Percentiles rank a stretch among this genome's conserved stretches.
phyloP scores from a whole-genome alignment of 129 eudicot species.

The Artemisia argyi region DNA sequence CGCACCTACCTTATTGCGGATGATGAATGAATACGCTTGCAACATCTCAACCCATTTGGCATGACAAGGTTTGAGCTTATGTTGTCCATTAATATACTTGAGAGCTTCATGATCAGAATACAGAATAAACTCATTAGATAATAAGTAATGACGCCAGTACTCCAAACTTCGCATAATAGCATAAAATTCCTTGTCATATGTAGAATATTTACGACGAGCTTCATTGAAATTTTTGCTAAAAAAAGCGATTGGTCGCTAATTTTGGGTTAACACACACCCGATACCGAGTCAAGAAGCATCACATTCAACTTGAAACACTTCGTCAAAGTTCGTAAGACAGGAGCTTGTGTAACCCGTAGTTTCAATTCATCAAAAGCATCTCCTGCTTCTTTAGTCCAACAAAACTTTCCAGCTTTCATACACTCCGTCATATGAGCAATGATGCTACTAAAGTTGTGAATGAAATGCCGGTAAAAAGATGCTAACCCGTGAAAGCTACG shows the following conservation, averaged over 20 bases:
- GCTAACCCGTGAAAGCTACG: too few relatives aligned
- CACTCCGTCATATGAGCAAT: too few relatives aligned
- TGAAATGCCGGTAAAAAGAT: not conserved
- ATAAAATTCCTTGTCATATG: not conserved
- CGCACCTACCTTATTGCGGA: not conserved
- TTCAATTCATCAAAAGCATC: not conserved
- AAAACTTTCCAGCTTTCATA: not conserved
- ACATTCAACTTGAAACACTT: too few relatives aligned
- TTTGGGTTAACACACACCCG: too few relatives aligned
- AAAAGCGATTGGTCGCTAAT: too few relatives aligned
- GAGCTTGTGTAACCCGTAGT: not conserved
- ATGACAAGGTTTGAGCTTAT: too few relatives aligned
- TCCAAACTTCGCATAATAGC: too few relatives aligned
- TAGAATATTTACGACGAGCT: not conserved
- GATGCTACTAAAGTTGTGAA: not conserved
- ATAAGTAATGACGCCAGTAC: not conserved
- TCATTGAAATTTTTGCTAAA: too few relatives aligned
- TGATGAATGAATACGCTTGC: too few relatives aligned
- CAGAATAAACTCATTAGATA: not conserved
- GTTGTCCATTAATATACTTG: too few relatives aligned
- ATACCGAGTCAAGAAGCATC: too few relatives aligned
- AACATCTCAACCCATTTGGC: too few relatives aligned
- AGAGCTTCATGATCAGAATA: not conserved
- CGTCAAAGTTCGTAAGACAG: not conserved
- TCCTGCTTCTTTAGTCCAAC: not conserved